Percentiles rank a stretch among this genome's conserved stretches.
phyloP scores from a whole-genome alignment of 441 rosid species.

The Codiaeum variegatum region DNA sequence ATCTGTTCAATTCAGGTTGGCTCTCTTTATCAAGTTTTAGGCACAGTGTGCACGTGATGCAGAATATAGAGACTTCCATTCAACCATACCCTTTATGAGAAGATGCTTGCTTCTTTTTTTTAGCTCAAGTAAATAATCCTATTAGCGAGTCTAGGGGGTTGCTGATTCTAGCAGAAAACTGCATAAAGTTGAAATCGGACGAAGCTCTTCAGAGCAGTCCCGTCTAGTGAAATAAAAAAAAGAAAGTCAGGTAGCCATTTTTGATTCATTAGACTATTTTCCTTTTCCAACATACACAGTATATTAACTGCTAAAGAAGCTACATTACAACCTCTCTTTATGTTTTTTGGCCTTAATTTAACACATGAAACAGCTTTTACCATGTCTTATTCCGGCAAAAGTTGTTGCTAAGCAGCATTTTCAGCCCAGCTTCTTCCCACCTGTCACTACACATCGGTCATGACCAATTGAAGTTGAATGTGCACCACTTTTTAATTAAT shows the following conservation, averaged over 20 bases:
- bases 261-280: too few relatives aligned
- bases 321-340: too few relatives aligned
- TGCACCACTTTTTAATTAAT: background rate
- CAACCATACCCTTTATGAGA: background rate
- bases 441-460: background rate
- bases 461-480: background rate
- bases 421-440: background rate
- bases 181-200: background rate
- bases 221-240: background rate
- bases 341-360: too few relatives aligned
- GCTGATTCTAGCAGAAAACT: background rate
- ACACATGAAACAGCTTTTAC: too few relatives aligned
- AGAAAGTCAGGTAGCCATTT: background rate
- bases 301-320: too few relatives aligned
- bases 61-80: background rate
- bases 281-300: background rate
- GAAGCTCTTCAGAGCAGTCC: background rate
- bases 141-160: background rate
- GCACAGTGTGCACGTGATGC: background rate
- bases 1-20: slow-evolving; percentile 61
- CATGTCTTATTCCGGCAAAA: background rate
- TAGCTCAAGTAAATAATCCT: background rate
- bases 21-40: slow-evolving; percentile 9
- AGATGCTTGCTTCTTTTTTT: background rate
- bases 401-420: background rate